Conservation (phyloP, 2,329 filamentous ascomycete genomes). For the Corynespora cassiicola region DNA sequence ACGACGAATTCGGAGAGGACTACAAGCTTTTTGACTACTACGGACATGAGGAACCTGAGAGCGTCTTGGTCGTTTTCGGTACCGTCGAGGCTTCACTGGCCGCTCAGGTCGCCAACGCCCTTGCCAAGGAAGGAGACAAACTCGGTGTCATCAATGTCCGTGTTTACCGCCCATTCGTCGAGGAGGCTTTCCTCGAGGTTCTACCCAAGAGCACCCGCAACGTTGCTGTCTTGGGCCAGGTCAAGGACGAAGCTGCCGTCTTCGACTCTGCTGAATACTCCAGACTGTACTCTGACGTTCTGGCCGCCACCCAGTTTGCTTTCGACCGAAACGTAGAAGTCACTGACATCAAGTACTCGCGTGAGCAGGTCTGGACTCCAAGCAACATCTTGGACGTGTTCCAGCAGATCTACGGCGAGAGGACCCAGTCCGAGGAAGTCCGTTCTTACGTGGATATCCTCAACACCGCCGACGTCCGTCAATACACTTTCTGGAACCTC, state of each 20-base stretch:
- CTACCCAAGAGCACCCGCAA: slow-evolving; percentile 78
- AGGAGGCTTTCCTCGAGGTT: slow-evolving; percentile 87
- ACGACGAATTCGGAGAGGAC: slow-evolving; percentile 89
- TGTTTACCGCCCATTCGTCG: slow-evolving; percentile 92
- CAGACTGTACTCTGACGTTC: slow-evolving; percentile 88
- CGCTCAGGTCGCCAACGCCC: slow-evolving; percentile 76
- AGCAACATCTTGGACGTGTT: slow-evolving; percentile 57
- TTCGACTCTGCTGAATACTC: slow-evolving; percentile 80
- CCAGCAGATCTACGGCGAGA: slow-evolving; percentile 52
- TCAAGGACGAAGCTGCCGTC: slow-evolving; percentile 74
- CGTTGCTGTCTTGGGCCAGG: slow-evolving; percentile 88
- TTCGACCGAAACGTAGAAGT: slow-evolving; percentile 67
- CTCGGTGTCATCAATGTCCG: slow-evolving; percentile 91
- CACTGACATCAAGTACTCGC: slow-evolving; percentile 88
- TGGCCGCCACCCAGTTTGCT: slow-evolving; percentile 79
- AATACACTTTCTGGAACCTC: slow-evolving; percentile 94
- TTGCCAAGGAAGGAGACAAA: slow-evolving; percentile 75
- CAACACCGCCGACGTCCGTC: slow-evolving; percentile 66
- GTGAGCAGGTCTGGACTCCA: slow-evolving; percentile 71
- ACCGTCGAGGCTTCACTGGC: slow-evolving; percentile 88
- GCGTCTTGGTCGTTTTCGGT: slow-evolving; percentile 90
- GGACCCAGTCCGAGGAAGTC: slow-evolving; percentile 44
- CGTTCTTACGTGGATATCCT: slow-evolving; percentile 60
- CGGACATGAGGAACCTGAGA: slow-evolving; percentile 79
- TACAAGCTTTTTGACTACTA: slow-evolving; percentile 95